Percentiles rank a stretch among this genome's conserved stretches.
Conservation (phyloP, 208 protist species). For the Phytomonas sp. region DNA sequence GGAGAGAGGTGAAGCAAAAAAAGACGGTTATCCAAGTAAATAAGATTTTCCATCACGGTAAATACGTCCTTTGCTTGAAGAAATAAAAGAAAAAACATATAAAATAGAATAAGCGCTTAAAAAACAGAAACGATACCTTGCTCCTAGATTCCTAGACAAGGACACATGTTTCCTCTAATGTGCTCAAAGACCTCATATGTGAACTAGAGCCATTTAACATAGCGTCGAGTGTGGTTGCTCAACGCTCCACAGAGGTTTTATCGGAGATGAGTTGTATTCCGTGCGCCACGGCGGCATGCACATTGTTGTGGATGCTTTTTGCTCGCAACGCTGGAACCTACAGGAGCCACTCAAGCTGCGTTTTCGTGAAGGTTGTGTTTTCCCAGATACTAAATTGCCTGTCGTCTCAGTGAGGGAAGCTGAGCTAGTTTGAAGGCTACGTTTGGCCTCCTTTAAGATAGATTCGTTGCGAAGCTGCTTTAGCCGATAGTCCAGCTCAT, state of each 20-base stretch:
- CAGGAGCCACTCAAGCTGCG: not conserved
- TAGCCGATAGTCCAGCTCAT: constrained; percentile 42
- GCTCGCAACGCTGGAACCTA: not conserved
- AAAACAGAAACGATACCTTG: too few relatives aligned
- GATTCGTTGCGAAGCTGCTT: constrained; percentile 28
- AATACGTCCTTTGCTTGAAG: too few relatives aligned
- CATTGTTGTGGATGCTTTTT: not conserved
- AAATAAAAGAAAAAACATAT: too few relatives aligned
- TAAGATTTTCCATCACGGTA: too few relatives aligned
- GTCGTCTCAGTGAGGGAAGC: not conserved
- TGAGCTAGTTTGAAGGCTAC: constrained; percentile 10
- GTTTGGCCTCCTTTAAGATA: constrained; percentile 16
- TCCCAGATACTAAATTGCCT: not conserved
- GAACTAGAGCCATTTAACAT: not conserved
- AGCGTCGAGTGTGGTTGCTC: constrained; percentile 34
- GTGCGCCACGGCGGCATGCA: constrained; percentile 31
- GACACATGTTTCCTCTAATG: not conserved
- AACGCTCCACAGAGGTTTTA: constrained; percentile 51
- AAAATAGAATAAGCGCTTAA: too few relatives aligned
- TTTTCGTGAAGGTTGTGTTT: constrained; percentile 7
- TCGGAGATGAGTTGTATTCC: constrained; percentile 41
- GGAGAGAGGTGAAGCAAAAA: constrained; percentile 13
- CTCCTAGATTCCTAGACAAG: not conserved
- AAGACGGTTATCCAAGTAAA: constrained; percentile 5
- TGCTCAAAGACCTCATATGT: not conserved